Evolutionary conservation across 768 basidiomycete genomes (phyloP).

Genomic region (Nidula microcarpa): DNA sequence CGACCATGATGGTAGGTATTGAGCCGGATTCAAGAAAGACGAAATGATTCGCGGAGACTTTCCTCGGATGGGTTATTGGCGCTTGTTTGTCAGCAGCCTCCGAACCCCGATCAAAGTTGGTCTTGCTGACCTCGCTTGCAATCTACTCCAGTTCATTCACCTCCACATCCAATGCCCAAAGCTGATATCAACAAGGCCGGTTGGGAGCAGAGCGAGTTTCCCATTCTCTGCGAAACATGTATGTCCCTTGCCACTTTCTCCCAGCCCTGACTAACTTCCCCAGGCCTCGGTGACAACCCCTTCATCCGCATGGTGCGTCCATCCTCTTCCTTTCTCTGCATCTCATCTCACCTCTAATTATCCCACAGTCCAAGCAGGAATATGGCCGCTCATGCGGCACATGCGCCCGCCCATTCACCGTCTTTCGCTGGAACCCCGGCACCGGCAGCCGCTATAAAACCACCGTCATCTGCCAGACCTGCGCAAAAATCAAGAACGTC

Average conservation of each 20-base stretch:
- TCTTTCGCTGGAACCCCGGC: conserved; percentile 99
- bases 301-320: conserved; percentile 88
- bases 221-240: conserved; percentile 94
- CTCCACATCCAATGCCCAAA: conserved; percentile 52
- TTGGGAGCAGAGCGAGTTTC: conserved; percentile 92
- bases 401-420: conserved; percentile 93
- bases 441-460: conserved; percentile 92
- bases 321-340: neutral
- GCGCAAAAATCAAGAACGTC: conserved; percentile 93
- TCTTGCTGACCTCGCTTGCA: no score
- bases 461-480: conserved; percentile 96
- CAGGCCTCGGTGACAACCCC: conserved; percentile 85
- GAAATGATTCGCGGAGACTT: neutral
- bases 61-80: neutral
- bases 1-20: no score
- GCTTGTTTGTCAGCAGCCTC: neutral
- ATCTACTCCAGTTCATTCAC: neutral
- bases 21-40: no score
- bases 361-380: conserved; percentile 86
- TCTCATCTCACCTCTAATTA: neutral
- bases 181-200: conserved; percentile 94
- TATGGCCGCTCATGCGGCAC: conserved; percentile 96
- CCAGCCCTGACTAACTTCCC: neutral
- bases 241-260: conserved; percentile 20
- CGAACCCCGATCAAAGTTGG: no score